A percentile compares a stretch with the other conserved stretches of the same genome.
Conservation (phyloP, 2,329 filamentous ascomycete species). For the Talaromyces sp. region DNA sequence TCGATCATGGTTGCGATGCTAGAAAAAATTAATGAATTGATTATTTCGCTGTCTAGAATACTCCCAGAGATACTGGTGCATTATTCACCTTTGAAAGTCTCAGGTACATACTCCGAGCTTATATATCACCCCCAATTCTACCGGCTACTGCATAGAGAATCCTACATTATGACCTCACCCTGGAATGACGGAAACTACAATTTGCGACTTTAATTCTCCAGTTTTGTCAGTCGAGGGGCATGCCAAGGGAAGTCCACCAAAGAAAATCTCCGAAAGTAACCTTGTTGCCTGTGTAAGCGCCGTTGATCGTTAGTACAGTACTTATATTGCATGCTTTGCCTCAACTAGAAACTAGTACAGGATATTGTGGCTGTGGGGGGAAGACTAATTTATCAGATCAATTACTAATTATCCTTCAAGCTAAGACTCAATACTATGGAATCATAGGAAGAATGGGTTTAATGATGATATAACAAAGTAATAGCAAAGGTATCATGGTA, state of each 20-base stretch:
- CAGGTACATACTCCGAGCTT: neutral
- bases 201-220: neutral
- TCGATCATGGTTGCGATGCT: neutral
- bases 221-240: neutral
- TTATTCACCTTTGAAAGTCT: neutral
- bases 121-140: neutral
- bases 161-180: neutral
- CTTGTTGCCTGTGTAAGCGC: neutral
- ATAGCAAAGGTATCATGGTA: slow-evolving; percentile 10
- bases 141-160: neutral
- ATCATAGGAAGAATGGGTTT: neutral
- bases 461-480: neutral
- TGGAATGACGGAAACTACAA: neutral
- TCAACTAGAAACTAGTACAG: neutral
- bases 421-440: neutral
- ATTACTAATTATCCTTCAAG: neutral
- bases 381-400: neutral
- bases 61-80: neutral
- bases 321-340: neutral
- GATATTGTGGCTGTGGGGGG: neutral
- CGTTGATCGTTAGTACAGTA: neutral
- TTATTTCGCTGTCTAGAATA: neutral
- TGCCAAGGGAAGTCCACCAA: neutral
- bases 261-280: neutral
- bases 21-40: neutral